Percentiles rank a stretch among this genome's conserved stretches.
phyloP scores from a whole-genome alignment of 495 filamentous ascomycete species.

The Penicillium canariense region DNA sequence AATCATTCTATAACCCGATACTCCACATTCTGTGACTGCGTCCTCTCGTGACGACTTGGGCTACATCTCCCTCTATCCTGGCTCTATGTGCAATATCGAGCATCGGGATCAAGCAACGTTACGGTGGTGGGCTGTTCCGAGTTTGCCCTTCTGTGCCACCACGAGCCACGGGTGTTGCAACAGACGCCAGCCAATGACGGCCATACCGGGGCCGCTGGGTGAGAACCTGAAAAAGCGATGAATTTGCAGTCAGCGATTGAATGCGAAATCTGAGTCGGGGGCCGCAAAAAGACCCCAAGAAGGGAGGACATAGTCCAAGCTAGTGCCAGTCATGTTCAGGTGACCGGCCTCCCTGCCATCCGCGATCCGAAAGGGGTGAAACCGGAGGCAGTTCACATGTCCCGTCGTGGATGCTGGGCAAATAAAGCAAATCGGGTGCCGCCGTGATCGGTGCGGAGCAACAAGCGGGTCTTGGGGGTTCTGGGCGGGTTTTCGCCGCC shows the following conservation, averaged over 20 bases:
- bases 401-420: not conserved
- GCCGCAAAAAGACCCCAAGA: not conserved
- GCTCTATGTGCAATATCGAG: not conserved
- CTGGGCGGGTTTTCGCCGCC: not conserved
- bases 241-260: not conserved
- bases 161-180: constrained; percentile 13
- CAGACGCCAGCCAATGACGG: not conserved
- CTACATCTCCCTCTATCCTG: too few species aligned
- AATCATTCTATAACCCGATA: constrained; percentile 5
- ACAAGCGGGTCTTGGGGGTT: constrained; percentile 12
- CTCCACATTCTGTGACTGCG: constrained; percentile 23
- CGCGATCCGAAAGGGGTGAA: constrained; percentile 15
- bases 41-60: too few species aligned
- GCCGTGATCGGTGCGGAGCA: constrained; percentile 26
- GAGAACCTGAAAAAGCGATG: not conserved
- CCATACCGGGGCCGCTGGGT: not conserved
- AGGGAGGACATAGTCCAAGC: not conserved
- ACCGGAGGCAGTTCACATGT: constrained; percentile 21
- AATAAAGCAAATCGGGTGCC: constrained; percentile 8
- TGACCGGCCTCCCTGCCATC: constrained; percentile 1
- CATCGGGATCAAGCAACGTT: too few species aligned
- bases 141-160: constrained; percentile 9
- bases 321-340: not conserved
- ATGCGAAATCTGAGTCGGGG: not conserved
- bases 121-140: too few species aligned